These are phyloP conservation scores for Penicillium sp. DNA, from an alignment of 2,329 filamentous ascomycete species.

Conservation along the genomic window DNA sequence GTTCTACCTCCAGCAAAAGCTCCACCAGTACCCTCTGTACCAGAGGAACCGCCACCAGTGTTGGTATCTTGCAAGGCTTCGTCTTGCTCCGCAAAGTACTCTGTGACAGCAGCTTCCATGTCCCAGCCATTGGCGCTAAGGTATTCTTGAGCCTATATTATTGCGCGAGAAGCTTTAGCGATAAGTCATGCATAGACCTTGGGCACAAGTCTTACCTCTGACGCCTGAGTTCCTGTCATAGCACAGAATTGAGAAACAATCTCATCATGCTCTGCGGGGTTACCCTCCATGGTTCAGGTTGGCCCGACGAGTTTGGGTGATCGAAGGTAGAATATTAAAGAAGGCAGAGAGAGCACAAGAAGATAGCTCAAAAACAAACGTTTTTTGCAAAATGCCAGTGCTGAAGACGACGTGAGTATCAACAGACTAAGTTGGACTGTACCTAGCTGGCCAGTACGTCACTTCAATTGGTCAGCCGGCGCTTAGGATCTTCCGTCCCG, in stretches of 20 bases:
- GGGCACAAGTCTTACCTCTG: slow-evolving; percentile 45
- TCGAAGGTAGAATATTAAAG: background rate
- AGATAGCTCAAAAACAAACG: background rate
- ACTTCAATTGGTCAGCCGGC: slow-evolving; percentile 10
- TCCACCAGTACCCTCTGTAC: slow-evolving; percentile 21
- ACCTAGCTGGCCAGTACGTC: slow-evolving; percentile 4
- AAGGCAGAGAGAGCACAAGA: background rate
- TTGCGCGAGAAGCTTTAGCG: background rate
- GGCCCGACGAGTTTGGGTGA: background rate
- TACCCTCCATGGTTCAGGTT: slow-evolving; percentile 35
- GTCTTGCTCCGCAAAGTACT: slow-evolving; percentile 57
- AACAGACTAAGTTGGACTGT: background rate
- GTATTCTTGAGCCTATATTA: slow-evolving; percentile 62
- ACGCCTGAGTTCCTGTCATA: slow-evolving; percentile 54
- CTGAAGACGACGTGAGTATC: background rate
- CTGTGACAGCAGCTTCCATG: slow-evolving; percentile 60
- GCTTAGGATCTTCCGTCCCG: background rate
- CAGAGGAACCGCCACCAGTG: slow-evolving; percentile 26
- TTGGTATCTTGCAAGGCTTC: slow-evolving; percentile 38
- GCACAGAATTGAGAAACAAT: slow-evolving; percentile 54
- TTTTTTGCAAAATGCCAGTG: background rate
- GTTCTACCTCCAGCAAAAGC: slow-evolving; percentile 31
- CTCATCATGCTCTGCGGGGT: slow-evolving; percentile 41
- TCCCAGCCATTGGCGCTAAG: slow-evolving; percentile 67
- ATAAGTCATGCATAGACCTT: background rate